These are phyloP conservation scores for Cordyceps fumosorosea DNA, from an alignment of 2,329 filamentous ascomycete species.

Conservation along the genomic window DNA sequence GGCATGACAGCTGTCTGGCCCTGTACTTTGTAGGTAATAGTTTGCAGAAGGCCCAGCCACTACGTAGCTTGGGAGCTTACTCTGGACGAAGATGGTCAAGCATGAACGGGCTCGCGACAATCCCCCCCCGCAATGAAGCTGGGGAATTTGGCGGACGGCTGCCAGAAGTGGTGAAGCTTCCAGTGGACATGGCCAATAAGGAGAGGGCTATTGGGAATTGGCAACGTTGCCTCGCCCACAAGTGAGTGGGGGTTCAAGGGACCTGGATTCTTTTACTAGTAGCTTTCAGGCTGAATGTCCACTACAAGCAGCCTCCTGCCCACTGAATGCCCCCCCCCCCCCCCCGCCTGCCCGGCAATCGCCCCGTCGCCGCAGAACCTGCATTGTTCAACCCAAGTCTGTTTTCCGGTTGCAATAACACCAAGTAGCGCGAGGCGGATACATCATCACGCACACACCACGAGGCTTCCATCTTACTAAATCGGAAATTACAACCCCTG, in stretches of 20 bases:
- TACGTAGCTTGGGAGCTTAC: background rate
- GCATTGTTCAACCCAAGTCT: background rate
- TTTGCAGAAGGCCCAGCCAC: constrained; percentile 1
- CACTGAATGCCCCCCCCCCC: background rate
- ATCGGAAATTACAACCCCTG: constrained; percentile 5
- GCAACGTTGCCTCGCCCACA: constrained; percentile 14
- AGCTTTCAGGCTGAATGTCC: background rate
- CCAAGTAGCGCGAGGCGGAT: background rate
- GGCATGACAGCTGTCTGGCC: background rate
- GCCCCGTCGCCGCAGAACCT: background rate
- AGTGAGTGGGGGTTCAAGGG: background rate
- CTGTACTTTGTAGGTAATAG: constrained; percentile 9
- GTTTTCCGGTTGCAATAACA: background rate
- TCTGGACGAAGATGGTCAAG: background rate
- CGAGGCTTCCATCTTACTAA: background rate
- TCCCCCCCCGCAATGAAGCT: constrained; percentile 1
- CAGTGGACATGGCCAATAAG: constrained; percentile 6
- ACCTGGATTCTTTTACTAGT: background rate
- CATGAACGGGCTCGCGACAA: background rate
- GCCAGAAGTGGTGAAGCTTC: constrained; percentile 8
- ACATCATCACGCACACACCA: background rate
- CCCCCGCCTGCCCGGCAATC: constrained; percentile 2
- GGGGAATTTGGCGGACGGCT: background rate
- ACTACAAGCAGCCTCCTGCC: background rate
- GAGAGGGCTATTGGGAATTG: constrained; percentile 7